Conservation (phyloP, 2,329 filamentous ascomycete species). For the Trichophyton benhamiae region DNA sequence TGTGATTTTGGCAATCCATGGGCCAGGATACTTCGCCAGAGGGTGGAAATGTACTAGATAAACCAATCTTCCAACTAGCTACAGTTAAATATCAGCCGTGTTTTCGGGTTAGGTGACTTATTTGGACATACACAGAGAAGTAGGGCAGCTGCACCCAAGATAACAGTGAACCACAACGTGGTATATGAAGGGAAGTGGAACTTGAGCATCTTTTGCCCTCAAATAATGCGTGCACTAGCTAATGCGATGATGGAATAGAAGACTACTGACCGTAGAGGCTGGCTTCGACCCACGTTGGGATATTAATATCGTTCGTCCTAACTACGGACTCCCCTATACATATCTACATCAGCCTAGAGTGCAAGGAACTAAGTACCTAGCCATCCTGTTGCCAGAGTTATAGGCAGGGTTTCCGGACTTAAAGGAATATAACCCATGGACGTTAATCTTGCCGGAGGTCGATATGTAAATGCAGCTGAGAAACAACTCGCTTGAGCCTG, state of each 20-base stretch:
- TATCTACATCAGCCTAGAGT: too few species aligned
- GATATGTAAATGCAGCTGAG: too few species aligned
- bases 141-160: not conserved
- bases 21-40: not conserved
- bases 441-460: too few species aligned
- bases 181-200: not conserved
- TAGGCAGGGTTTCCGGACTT: too few species aligned
- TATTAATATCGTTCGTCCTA: not conserved
- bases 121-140: not conserved
- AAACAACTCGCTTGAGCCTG: too few species aligned
- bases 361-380: too few species aligned
- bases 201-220: not conserved
- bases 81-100: not conserved
- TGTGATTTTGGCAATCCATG: not conserved
- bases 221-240: not conserved
- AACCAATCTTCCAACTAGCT: not conserved
- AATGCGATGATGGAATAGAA: not conserved
- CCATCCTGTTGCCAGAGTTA: too few species aligned
- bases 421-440: too few species aligned
- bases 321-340: too few species aligned
- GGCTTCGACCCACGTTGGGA: not conserved
- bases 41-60: slow-evolving; percentile 1
- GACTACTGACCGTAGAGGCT: not conserved
- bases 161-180: not conserved
- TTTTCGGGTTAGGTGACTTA: not conserved